These are phyloP conservation scores for Podila epicladia DNA, from an alignment of 192 early-diverging fungal species.

Conservation along the genomic window DNA sequence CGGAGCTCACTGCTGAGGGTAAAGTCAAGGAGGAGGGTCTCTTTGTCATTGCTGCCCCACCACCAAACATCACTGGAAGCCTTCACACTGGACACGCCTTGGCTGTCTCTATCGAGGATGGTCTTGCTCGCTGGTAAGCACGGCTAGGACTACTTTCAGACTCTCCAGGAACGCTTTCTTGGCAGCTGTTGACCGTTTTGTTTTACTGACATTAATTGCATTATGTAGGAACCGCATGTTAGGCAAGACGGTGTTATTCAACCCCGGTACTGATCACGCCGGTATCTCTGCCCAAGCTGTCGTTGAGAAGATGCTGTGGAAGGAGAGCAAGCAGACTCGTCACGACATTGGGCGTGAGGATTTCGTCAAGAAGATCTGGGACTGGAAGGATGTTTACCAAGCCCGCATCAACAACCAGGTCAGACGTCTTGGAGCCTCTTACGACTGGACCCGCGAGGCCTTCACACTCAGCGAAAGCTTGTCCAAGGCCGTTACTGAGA, in stretches of 20 bases:
- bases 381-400: conserved; percentile 93
- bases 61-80: conserved; percentile 98
- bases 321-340: conserved; percentile 82
- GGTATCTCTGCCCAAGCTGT: conserved; percentile 98
- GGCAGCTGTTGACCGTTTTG: background rate
- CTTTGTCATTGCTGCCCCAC: conserved; percentile 95
- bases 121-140: conserved; percentile 86
- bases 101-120: conserved; percentile 94
- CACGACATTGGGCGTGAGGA: conserved; percentile 94
- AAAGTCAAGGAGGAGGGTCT: conserved; percentile 77
- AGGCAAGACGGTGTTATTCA: conserved; percentile 93
- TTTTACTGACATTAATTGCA: background rate
- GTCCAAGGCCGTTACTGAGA: conserved; percentile 88
- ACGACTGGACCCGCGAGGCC: conserved; percentile 91
- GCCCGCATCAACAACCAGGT: conserved; percentile 89
- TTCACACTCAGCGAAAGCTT: conserved; percentile 94
- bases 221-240: conserved; percentile 87
- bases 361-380: conserved; percentile 91
- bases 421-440: conserved; percentile 88
- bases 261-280: conserved; percentile 96
- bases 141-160: background rate
- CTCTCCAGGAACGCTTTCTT: background rate
- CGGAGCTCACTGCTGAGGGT: conserved; percentile 77
- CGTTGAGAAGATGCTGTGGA: conserved; percentile 95
- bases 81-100: conserved; percentile 97